Evolutionary conservation across 2,329 filamentous ascomycete genomes (phyloP).

Genomic region (Fusarium acutatum): DNA sequence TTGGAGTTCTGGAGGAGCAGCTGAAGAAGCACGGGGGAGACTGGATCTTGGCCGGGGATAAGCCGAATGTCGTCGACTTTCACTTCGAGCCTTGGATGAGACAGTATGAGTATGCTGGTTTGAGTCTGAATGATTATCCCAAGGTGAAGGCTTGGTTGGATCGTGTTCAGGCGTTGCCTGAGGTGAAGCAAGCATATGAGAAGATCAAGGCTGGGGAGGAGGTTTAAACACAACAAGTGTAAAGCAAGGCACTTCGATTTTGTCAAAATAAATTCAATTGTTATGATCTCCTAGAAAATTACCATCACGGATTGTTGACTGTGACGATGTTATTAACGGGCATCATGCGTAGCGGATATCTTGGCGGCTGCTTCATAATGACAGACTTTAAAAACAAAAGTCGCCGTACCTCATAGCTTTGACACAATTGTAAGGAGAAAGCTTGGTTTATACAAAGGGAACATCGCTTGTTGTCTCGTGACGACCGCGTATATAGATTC

Average conservation of each 20-base stretch:
- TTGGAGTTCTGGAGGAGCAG: slow-evolving; percentile 15
- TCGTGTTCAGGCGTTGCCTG: not conserved
- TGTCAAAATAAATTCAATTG: rapidly evolving
- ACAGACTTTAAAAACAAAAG: too few species aligned
- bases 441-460: not conserved
- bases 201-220: slow-evolving; percentile 18
- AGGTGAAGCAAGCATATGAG: slow-evolving; percentile 1
- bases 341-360: not conserved
- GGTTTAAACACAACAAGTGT: not conserved
- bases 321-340: not conserved
- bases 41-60: not conserved
- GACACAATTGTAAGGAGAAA: too few species aligned
- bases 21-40: slow-evolving; percentile 6
- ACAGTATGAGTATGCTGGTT: not conserved
- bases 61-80: slow-evolving; percentile 15
- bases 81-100: slow-evolving; percentile 23
- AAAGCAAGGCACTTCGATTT: not conserved
- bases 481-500: not conserved
- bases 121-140: not conserved
- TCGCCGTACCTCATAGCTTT: too few species aligned
- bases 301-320: too few species aligned
- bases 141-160: slow-evolving; percentile 10
- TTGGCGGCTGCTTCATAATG: not conserved
- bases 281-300: not conserved
- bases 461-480: too few species aligned